Conservation (phyloP, 306 rosid species). For the Quercus variabilis region DNA sequence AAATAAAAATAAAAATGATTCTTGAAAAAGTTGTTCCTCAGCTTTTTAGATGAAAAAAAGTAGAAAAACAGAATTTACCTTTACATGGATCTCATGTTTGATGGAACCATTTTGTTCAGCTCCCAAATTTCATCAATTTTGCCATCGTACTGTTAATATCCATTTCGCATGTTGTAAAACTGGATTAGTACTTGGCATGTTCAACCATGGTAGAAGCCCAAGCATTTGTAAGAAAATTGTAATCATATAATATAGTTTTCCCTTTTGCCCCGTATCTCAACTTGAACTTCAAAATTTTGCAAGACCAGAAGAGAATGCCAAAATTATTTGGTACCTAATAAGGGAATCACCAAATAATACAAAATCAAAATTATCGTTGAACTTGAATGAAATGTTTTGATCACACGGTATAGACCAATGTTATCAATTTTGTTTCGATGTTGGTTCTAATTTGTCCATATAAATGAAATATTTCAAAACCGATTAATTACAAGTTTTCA, state of each 20-base stretch:
- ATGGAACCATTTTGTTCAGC: conserved; percentile 83
- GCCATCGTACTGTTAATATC: conserved; percentile 50
- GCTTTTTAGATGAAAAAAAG: no score
- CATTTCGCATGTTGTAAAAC: conserved; percentile 55
- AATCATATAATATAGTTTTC: background rate
- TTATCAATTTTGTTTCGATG: no score
- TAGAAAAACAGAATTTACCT: conserved; percentile 28
- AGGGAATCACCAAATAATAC: background rate
- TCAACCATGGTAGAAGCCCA: conserved; percentile 2
- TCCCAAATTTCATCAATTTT: conserved; percentile 61
- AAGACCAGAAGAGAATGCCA: background rate
- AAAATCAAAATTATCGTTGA: background rate
- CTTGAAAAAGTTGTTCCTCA: no score
- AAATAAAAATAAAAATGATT: no score
- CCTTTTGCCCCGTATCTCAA: background rate
- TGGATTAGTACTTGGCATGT: conserved; percentile 16
- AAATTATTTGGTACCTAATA: background rate
- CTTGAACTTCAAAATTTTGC: background rate
- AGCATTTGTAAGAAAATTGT: background rate
- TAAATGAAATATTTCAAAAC: no score
- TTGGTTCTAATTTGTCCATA: no score
- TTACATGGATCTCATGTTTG: conserved; percentile 65
- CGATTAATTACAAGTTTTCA: no score
- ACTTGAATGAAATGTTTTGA: background rate
- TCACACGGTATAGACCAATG: background rate